Percentiles rank a stretch among this genome's conserved stretches.
Conservation (phyloP, 1,139 yeast genomes). For the Oligophagozyma castellii region DNA sequence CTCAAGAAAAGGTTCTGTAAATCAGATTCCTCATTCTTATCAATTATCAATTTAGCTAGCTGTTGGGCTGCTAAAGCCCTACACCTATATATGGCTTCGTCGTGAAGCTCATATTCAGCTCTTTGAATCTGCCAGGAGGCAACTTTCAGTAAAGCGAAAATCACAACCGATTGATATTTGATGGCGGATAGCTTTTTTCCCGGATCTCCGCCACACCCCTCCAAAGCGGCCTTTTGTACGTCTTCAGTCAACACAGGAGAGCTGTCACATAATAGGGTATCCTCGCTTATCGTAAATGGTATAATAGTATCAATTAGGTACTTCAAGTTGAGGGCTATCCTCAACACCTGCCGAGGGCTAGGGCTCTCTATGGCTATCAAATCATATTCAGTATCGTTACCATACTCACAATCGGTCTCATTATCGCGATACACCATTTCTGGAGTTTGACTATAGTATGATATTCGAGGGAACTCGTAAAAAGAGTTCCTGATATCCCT, state of each 20-base stretch:
- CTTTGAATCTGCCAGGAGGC: slow-evolving; percentile 64
- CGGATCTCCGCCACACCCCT: slow-evolving; percentile 76
- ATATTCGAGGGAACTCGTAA: too few species aligned
- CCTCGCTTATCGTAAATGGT: slow-evolving; percentile 45
- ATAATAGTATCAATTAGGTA: slow-evolving; percentile 55
- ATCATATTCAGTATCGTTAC: slow-evolving; percentile 1
- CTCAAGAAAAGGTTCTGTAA: slow-evolving; percentile 56
- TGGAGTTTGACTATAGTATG: too few species aligned
- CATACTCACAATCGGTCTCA: neutral
- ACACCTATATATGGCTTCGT: slow-evolving; percentile 46
- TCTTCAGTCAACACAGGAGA: slow-evolving; percentile 48
- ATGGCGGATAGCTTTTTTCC: slow-evolving; percentile 43
- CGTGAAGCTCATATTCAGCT: slow-evolving; percentile 47
- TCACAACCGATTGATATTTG: slow-evolving; percentile 52
- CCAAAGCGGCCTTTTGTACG: slow-evolving; percentile 45
- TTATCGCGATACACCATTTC: too few species aligned
- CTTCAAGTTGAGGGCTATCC: slow-evolving; percentile 65
- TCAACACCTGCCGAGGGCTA: slow-evolving; percentile 53
- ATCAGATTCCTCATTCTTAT: slow-evolving; percentile 38
- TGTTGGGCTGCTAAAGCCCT: slow-evolving; percentile 61
- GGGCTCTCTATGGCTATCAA: slow-evolving; percentile 26
- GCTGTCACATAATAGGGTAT: slow-evolving; percentile 40
- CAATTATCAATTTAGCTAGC: slow-evolving; percentile 58
- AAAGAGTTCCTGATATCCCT: too few species aligned
- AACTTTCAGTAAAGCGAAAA: slow-evolving; percentile 63